Percentiles rank a stretch among this genome's conserved stretches.
phyloP scores from a whole-genome alignment of 805 yeast genomes.

The Grigorovia humatica region DNA sequence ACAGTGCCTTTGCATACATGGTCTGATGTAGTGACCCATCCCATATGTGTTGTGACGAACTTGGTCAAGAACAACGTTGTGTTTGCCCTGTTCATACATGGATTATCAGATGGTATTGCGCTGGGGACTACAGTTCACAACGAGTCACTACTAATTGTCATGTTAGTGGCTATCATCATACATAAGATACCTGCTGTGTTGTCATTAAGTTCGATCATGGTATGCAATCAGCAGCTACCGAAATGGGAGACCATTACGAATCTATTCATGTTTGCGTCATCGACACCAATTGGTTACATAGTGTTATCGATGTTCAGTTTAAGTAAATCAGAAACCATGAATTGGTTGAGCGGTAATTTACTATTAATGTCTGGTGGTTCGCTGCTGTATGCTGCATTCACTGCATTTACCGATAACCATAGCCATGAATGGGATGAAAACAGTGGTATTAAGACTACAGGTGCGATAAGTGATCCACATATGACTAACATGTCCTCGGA shows the following conservation, averaged over 20 bases:
- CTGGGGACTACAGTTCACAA: constrained; percentile 43
- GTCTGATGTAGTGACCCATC: constrained; percentile 15
- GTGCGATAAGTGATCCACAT: not conserved
- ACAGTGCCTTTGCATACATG: constrained; percentile 6
- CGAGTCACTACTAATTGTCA: constrained; percentile 31
- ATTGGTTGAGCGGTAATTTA: constrained; percentile 25
- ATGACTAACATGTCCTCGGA: not conserved
- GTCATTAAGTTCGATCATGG: constrained; percentile 43
- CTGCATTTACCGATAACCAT: constrained; percentile 21
- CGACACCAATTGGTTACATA: constrained; percentile 28
- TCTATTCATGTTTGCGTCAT: constrained; percentile 30
- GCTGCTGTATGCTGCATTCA: constrained; percentile 27
- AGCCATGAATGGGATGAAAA: not conserved
- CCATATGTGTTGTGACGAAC: constrained; percentile 18
- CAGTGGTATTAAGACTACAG: not conserved
- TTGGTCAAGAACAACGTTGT: constrained; percentile 40
- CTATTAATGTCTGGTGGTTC: constrained; percentile 29
- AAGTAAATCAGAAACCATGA: constrained; percentile 20
- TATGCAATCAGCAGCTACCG: constrained; percentile 32
- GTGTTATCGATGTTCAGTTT: constrained; percentile 19
- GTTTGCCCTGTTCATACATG: constrained; percentile 49
- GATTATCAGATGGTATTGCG: constrained; percentile 54
- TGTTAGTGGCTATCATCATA: constrained; percentile 46
- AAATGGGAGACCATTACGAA: constrained; percentile 35
- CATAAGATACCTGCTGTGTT: constrained; percentile 61